Evolutionary conservation across 2,329 filamentous ascomycete genomes (phyloP).

Genomic region (Xylariaceae sp.): DNA sequence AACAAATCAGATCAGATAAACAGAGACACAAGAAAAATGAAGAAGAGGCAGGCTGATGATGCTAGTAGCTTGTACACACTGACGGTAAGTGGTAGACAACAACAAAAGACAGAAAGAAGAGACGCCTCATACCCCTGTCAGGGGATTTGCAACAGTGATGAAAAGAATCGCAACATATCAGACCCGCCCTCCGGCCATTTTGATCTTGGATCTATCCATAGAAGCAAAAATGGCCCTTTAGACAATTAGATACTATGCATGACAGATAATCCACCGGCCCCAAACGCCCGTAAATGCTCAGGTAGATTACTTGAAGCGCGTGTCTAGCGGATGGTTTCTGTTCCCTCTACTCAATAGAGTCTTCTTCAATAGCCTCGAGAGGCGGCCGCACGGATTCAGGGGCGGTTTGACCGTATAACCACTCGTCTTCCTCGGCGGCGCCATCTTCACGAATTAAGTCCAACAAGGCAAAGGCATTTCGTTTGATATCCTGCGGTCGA

Average conservation of each 20-base stretch:
- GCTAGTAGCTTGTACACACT: constrained; percentile 6
- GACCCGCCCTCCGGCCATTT: constrained; percentile 4
- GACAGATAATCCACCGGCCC: constrained; percentile 13
- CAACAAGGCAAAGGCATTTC: constrained; percentile 57
- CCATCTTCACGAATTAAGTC: constrained; percentile 61
- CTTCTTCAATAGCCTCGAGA: constrained; percentile 48
- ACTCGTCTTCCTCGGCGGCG: constrained; percentile 55
- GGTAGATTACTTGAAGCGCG: constrained; percentile 6
- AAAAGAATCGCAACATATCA: constrained; percentile 6
- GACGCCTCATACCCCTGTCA: constrained; percentile 7
- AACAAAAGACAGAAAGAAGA: constrained; percentile 12
- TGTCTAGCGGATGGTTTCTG: constrained; percentile 6
- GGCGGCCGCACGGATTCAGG: constrained; percentile 52
- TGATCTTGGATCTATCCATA: constrained; percentile 16
- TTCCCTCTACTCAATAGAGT: constrained; percentile 37
- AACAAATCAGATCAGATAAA: not conserved
- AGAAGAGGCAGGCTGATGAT: constrained; percentile 3
- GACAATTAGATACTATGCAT: constrained; percentile 20
- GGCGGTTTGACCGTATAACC: constrained; percentile 52
- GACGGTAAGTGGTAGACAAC: not conserved
- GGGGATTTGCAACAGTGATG: constrained; percentile 6
- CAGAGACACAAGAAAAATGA: constrained; percentile 2
- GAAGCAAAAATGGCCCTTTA: constrained; percentile 1
- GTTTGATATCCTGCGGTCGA: constrained; percentile 55
- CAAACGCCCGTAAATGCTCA: constrained; percentile 32